Base-by-base conservation (phyloP, 1,284 basidiomycete species). In the Mycosarcoma maydis region DNA sequence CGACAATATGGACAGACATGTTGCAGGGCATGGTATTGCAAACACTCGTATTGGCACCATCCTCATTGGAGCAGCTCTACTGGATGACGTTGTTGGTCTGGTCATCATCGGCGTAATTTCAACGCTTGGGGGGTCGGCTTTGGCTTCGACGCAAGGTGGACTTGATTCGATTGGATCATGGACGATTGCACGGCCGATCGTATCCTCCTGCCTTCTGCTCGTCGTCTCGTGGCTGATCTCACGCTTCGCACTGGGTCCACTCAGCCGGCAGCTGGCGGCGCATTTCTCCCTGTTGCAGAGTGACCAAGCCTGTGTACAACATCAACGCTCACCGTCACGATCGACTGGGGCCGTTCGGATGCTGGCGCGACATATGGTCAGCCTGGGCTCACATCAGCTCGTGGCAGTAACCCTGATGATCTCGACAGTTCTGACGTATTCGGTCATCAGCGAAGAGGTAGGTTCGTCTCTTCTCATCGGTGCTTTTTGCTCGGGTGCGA, bases 21-120 rank as follows among this genome's bases (percentile, higher is more conserved):
- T 39, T 17, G 46, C 37, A 40, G 27, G 7, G 23, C 24, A 78
- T 16, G 80, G 83, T 11, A 76, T 87, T 11, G 82, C 83, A 1
- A 78, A 83, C 26, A 86, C 86, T 1, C 79, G 84, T 20, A 81
- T 87, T 1, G 86, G 86, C 4, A 85, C 85, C 1, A 83, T 86
- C 3, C 80, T 88, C 14, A 82, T 86, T 19, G 84, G 83, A 30
- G 86, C 86, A 0, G 87, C 87, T 0, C 81, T 88, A 17, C 82
- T 87, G 45, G 86, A 87, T 75, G 87, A 87, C 71, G 83, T 87
- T 9, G 76, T 87, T 20, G 87, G 85, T 0, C 84, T 87, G 19
- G 84, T 87, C 38, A 83, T 88, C 27, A 82, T 84, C 9, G 83
- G 84, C 22, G 82, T 87, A 22, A 81, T 87, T 20, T 75, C 80